These are phyloP conservation scores for Rubroboletus satanas DNA, from an alignment of 768 basidiomycete species.

Conservation along the genomic window DNA sequence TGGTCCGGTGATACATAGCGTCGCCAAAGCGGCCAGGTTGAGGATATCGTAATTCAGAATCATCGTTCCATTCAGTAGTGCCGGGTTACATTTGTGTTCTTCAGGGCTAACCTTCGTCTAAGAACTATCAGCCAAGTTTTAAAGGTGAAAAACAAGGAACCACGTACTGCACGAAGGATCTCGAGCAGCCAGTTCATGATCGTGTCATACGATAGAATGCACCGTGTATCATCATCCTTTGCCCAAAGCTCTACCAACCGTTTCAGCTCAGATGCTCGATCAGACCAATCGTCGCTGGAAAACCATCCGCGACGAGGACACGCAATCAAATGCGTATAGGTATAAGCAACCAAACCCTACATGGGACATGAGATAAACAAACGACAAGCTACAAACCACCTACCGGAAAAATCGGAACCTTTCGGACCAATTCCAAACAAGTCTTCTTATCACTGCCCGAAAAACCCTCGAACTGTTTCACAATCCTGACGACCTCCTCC, in stretches of 20 bases:
- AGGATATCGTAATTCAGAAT: slow-evolving; percentile 19
- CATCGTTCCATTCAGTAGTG: slow-evolving; percentile 14
- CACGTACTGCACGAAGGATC: slow-evolving; percentile 17
- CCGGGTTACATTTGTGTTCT: slow-evolving; percentile 24
- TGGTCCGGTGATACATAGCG: slow-evolving; percentile 8
- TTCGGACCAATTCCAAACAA: slow-evolving; percentile 15
- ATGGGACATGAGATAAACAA: slow-evolving; percentile 2
- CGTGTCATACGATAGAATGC: slow-evolving; percentile 11
- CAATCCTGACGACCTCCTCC: slow-evolving; percentile 15
- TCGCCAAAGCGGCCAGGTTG: slow-evolving; percentile 17
- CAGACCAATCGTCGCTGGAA: slow-evolving; percentile 7
- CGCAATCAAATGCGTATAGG: slow-evolving; percentile 23
- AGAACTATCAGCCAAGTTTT: slow-evolving; percentile 6
- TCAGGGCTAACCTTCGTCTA: slow-evolving; percentile 6
- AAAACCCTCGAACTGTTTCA: slow-evolving; percentile 16
- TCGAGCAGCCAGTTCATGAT: slow-evolving; percentile 11
- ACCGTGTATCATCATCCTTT: background rate
- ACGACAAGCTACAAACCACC: background rate
- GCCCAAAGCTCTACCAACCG: slow-evolving; percentile 7
- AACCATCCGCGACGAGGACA: slow-evolving; percentile 15
- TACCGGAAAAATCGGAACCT: slow-evolving; percentile 25
- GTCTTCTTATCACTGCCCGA: background rate
- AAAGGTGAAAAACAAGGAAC: background rate
- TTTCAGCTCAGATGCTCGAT: slow-evolving; percentile 5
- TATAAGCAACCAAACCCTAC: slow-evolving; percentile 29